Conservation (phyloP, 2,329 filamentous ascomycete genomes). For the Tolypocladium tropicale region DNA sequence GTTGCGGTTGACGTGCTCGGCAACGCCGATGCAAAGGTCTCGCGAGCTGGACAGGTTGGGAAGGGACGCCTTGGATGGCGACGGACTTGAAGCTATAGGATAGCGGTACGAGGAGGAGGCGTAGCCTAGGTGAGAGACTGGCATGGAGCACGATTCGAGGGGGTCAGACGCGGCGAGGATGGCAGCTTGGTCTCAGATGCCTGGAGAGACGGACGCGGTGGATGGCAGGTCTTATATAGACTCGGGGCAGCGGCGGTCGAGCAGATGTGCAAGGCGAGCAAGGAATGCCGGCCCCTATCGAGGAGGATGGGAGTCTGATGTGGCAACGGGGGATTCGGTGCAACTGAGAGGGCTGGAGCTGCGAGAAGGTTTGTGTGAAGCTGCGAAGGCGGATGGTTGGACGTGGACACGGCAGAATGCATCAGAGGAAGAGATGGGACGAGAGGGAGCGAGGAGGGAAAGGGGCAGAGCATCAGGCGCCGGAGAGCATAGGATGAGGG, state of each 20-base stretch:
- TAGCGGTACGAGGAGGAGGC: neutral
- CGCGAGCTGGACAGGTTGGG: neutral
- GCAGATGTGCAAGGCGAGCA: constrained; percentile 1
- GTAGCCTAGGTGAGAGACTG: constrained; percentile 1
- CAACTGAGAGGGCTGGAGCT: constrained; percentile 2
- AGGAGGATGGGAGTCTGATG: constrained; percentile 2
- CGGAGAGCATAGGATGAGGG: neutral
- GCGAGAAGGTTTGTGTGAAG: constrained; percentile 1
- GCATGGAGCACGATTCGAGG: constrained; percentile 2
- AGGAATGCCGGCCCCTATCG: constrained; percentile 2
- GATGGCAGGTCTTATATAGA: constrained; percentile 6
- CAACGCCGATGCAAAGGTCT: neutral
- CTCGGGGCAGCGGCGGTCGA: neutral
- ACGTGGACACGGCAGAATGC: constrained; percentile 3
- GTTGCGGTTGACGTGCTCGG: constrained; percentile 1
- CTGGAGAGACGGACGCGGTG: constrained; percentile 1
- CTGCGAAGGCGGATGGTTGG: neutral
- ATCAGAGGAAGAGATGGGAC: neutral
- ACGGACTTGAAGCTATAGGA: neutral
- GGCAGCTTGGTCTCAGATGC: constrained; percentile 3
- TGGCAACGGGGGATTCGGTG: constrained; percentile 6
- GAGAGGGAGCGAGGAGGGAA: neutral
- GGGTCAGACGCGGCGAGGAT: constrained; percentile 4
- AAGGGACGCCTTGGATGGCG: neutral
- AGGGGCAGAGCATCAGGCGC: neutral